Base-by-base conservation (phyloP, 176 grass and related monocot genomes). In the Triticum timopheevii region DNA sequence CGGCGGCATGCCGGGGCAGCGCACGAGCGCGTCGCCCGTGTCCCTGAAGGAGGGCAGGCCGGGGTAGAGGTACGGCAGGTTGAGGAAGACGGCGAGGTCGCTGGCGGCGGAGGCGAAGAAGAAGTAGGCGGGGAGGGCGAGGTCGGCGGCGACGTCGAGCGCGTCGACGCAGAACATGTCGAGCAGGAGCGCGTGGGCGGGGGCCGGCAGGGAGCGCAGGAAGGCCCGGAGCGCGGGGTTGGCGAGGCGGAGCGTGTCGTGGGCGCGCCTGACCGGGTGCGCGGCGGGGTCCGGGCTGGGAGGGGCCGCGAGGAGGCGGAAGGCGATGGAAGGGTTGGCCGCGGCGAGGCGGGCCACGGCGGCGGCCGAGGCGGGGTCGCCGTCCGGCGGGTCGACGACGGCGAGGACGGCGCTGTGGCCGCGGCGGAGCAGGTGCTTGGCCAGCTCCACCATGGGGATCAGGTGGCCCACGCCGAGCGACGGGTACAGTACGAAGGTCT, bases 401-500 rank as follows among this genome's bases (percentile, higher is more conserved):
- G 86, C 88, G 82, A 92, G 16, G 77, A 79, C 42, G 34, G 79
- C 88, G 68, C 5, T 50, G 62, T 59, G 39, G 90, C 87, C 84
- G 44, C 85, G 83, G 23, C 61, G 65, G 40, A 81, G 70, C 50
- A 95, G 76, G 54, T 67, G 52, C 77, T 95, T 91, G 69, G 86
- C 89, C 44, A 95, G 61, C 88, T 95, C 91, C 75, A 95, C 91
- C 84, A 91, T 93, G 12, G 91, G 89, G 69, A 30, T 87, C 1
- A 93, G 63, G 73, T 93, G 93, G 70, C 91, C 88, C 1, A 86
- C 80, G 23, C 91, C 93, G 52, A 87, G 77, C 49, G 86, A 87
- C 3, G 91, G 83, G 86, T 89, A 95, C 4, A 95, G 79, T 39
- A 95, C 88, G 33, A 92, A 84, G 34, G 88, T 90, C 75, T 76